Percentiles rank a stretch among this genome's conserved stretches.
phyloP scores from a whole-genome alignment of 2,329 filamentous ascomycete species.

The Xylariaceae sp. region DNA sequence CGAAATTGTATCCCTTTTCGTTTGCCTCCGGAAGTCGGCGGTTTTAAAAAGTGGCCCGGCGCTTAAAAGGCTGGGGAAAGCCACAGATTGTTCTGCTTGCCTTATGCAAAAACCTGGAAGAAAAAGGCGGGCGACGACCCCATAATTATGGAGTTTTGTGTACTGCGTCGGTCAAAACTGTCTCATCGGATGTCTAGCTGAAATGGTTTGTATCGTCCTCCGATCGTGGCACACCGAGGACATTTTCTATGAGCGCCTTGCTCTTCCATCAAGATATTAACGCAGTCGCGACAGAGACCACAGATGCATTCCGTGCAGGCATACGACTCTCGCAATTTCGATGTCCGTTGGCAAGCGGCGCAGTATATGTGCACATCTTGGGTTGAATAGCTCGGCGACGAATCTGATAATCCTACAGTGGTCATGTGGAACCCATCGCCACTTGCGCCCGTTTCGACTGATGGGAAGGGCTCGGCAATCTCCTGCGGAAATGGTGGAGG shows the following conservation, averaged over 20 bases:
- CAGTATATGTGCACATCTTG: slow-evolving; percentile 87
- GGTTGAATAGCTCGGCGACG: slow-evolving; percentile 68
- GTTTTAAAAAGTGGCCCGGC: slow-evolving; percentile 7
- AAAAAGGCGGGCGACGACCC: neutral
- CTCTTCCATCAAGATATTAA: slow-evolving; percentile 72
- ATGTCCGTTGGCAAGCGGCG: slow-evolving; percentile 75
- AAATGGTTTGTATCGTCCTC: slow-evolving; percentile 77
- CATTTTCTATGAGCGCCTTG: slow-evolving; percentile 72
- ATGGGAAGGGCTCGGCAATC: slow-evolving; percentile 75
- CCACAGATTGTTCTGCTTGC: neutral
- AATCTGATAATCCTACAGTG: slow-evolving; percentile 57
- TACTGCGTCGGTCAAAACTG: neutral
- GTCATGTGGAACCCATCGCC: slow-evolving; percentile 69
- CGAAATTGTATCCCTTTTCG: neutral
- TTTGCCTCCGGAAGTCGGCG: neutral
- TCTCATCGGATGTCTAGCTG: slow-evolving; percentile 71
- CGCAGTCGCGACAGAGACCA: slow-evolving; percentile 82
- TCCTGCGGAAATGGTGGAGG: slow-evolving; percentile 68
- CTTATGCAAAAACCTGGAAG: neutral
- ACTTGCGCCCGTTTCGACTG: slow-evolving; percentile 73
- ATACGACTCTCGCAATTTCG: slow-evolving; percentile 74
- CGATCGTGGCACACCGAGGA: slow-evolving; percentile 72
- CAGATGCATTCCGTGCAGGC: slow-evolving; percentile 96
- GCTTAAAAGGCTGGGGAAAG: slow-evolving; percentile 4
- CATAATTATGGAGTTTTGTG: neutral